These are phyloP conservation scores for Myriosclerotinia duriaeana DNA, from an alignment of 2,329 filamentous ascomycete species.

Conservation along the genomic window DNA sequence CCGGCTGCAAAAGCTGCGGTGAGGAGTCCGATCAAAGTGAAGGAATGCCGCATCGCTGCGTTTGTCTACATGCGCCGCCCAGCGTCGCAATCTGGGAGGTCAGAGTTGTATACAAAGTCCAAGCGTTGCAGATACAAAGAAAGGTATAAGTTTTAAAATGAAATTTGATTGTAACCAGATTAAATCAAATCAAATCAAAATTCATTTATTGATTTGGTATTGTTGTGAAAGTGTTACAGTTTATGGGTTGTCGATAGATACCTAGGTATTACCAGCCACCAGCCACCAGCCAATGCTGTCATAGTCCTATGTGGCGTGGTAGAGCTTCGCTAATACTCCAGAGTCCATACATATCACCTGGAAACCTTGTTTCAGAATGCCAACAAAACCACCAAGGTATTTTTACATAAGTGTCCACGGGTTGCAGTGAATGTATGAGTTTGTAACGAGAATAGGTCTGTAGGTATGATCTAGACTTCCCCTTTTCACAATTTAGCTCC, in stretches of 20 bases:
- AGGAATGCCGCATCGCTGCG: slow-evolving; percentile 30
- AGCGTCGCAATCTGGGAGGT: slow-evolving; percentile 24
- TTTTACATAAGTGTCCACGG: background rate
- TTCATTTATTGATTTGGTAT: slow-evolving; percentile 9
- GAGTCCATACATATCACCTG: background rate
- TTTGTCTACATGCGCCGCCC: slow-evolving; percentile 24
- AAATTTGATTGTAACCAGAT: background rate
- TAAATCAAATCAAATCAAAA: no score
- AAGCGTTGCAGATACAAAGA: slow-evolving; percentile 9
- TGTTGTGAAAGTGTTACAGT: background rate
- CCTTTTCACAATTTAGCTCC: background rate
- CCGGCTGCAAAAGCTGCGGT: slow-evolving; percentile 29
- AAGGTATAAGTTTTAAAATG: background rate
- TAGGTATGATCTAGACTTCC: no score
- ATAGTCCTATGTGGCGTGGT: slow-evolving; percentile 14
- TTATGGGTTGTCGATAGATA: background rate
- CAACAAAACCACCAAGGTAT: background rate
- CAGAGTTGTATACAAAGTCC: background rate
- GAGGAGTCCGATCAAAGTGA: slow-evolving; percentile 30
- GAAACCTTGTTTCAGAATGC: slow-evolving; percentile 10
- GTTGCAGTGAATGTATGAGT: no score
- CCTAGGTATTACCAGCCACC: background rate
- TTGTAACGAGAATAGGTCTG: no score
- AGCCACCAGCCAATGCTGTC: slow-evolving; percentile 19
- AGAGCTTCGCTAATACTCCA: background rate